phyloP scores from a whole-genome alignment of 2,329 filamentous ascomycete species.

The Eutypella sp. region DNA sequence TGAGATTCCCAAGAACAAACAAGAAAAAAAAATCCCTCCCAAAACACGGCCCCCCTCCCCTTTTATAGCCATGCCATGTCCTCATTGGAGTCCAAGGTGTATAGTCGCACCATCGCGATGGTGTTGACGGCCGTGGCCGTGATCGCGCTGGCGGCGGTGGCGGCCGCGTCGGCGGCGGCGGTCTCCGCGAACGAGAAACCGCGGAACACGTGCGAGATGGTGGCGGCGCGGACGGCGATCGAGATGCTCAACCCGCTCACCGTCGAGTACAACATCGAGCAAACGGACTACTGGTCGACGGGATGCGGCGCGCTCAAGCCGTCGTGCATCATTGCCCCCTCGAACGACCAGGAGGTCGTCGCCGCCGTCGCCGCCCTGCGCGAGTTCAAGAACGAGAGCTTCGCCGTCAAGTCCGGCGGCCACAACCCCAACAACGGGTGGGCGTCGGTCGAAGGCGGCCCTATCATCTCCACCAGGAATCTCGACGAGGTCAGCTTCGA shows the following conservation, averaged over 20 bases:
- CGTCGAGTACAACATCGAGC: slow-evolving; percentile 30
- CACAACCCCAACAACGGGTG: slow-evolving; percentile 52
- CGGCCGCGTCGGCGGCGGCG: slow-evolving; percentile 12
- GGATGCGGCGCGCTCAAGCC: slow-evolving; percentile 38
- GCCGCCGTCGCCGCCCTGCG: slow-evolving; percentile 46
- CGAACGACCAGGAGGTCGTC: slow-evolving; percentile 45
- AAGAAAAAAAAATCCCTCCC: no score
- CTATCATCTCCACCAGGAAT: slow-evolving; percentile 43
- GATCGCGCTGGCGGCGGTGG: slow-evolving; percentile 10
- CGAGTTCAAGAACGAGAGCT: slow-evolving; percentile 40
- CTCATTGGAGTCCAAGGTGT: neutral
- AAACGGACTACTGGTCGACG: slow-evolving; percentile 42
- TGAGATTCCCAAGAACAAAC: no score
- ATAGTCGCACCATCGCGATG: slow-evolving; percentile 8
- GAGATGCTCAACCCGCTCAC: slow-evolving; percentile 27
- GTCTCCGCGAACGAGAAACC: slow-evolving; percentile 10
- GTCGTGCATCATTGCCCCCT: slow-evolving; percentile 42
- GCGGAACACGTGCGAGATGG: slow-evolving; percentile 32
- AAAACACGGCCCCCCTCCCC: no score
- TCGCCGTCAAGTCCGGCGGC: slow-evolving; percentile 53
- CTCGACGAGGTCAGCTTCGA: slow-evolving; percentile 37
- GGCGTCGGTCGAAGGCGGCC: slow-evolving; percentile 43
- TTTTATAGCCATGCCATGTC: no score
- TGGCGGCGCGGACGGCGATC: slow-evolving; percentile 28
- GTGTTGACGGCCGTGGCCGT: slow-evolving; percentile 10